Evolutionary conservation across 31 red algal species (phyloP).

Genomic region (Odonthalia washingtoniensis): DNA sequence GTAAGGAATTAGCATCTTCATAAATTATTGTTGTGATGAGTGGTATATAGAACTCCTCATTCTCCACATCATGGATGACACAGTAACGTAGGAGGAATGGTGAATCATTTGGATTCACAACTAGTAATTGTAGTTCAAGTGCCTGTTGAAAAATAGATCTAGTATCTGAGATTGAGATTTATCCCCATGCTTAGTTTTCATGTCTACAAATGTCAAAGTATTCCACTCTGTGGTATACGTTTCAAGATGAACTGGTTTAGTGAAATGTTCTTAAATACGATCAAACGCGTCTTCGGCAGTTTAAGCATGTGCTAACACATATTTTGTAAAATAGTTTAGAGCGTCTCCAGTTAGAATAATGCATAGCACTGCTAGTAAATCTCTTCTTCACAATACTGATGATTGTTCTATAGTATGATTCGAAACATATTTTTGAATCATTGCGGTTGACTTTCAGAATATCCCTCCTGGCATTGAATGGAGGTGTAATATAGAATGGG

Average conservation of each 20-base stretch:
- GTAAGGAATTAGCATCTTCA: not conserved
- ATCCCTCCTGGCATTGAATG: not conserved
- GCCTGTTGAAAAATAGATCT: constrained; percentile 25
- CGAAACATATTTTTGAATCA: not conserved
- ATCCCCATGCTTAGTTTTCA: constrained; percentile 1
- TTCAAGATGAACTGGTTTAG: constrained; percentile 11
- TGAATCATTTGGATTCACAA: not conserved
- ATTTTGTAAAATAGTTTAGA: not conserved
- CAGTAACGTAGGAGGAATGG: constrained; percentile 15
- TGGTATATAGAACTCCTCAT: constrained; percentile 14
- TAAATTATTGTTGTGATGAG: constrained; percentile 11
- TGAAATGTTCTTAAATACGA: not conserved
- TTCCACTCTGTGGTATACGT: constrained; percentile 44
- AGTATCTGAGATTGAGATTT: constrained; percentile 21
- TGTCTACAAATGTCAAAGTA: not conserved
- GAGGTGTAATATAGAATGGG: no score
- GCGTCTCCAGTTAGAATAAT: not conserved
- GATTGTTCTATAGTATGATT: not conserved
- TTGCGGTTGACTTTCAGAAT: not conserved
- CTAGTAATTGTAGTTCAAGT: not conserved
- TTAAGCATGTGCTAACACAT: not conserved
- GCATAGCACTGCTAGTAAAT: not conserved
- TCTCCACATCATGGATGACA: constrained; percentile 1
- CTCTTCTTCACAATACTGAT: not conserved
- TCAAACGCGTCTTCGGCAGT: constrained; percentile 14